phyloP scores from a whole-genome alignment of 345 rosid species.

The Erodium maritimum region DNA sequence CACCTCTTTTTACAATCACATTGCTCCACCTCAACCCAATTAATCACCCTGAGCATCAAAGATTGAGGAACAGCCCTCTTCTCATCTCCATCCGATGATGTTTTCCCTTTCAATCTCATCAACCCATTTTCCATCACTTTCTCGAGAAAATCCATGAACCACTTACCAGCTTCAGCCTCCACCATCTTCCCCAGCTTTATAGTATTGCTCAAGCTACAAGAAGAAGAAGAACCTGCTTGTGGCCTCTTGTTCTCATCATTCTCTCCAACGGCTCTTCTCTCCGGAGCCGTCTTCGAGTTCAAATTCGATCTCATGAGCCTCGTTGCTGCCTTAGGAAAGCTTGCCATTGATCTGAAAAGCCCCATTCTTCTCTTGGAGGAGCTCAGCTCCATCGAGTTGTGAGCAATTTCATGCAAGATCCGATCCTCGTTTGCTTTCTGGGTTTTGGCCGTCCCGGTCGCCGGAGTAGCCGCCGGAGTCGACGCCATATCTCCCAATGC shows the following conservation, averaged over 20 bases:
- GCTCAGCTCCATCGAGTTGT: constrained; percentile 42
- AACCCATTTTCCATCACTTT: constrained; percentile 58
- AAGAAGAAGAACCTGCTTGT: no score
- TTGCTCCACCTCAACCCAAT: constrained; percentile 81
- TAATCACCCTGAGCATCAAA: constrained; percentile 54
- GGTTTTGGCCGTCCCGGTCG: constrained; percentile 13
- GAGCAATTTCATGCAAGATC: constrained; percentile 36
- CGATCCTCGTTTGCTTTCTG: constrained; percentile 27
- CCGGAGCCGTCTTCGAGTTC: constrained; percentile 19
- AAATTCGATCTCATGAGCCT: constrained; percentile 28
- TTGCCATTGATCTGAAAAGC: constrained; percentile 37
- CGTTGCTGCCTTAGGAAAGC: constrained; percentile 25
- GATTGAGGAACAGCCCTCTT: constrained; percentile 46
- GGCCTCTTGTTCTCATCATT: constrained; percentile 73
- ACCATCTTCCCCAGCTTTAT: constrained; percentile 59
- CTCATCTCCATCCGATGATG: constrained; percentile 26
- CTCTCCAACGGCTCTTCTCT: constrained; percentile 27
- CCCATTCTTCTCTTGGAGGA: constrained; percentile 36
- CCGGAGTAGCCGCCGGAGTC: constrained; percentile 48
- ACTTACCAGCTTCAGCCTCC: constrained; percentile 64
- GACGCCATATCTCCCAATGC: constrained; percentile 53
- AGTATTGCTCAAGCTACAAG: constrained; percentile 33
- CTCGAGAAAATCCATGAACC: constrained; percentile 89
- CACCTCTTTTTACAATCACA: constrained; percentile 38
- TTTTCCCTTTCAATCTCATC: constrained; percentile 35